Evolutionary conservation across 495 filamentous ascomycete genomes (phyloP).

Genomic region (Penicillium salamii): DNA sequence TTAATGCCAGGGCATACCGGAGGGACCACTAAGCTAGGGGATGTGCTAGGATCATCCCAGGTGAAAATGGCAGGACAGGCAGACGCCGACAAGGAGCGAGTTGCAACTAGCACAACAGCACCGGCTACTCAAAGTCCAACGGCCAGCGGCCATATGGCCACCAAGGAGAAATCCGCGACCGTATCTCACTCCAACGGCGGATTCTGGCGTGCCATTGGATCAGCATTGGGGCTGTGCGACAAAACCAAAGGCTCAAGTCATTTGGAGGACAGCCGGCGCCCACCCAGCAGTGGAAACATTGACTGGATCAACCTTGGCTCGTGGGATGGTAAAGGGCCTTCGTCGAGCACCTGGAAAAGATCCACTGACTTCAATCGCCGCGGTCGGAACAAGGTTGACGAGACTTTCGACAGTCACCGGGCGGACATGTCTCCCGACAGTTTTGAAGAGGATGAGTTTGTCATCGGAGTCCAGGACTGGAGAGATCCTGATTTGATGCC

Average conservation of each 20-base stretch:
- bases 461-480: conserved; percentile 94
- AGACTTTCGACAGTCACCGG: conserved; percentile 15
- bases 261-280: conserved; percentile 58
- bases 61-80: conserved; percentile 21
- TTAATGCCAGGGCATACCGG: conserved; percentile 71
- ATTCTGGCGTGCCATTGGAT: conserved; percentile 50
- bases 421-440: conserved; percentile 18
- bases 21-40: conserved; percentile 52
- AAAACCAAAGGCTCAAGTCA: conserved; percentile 21
- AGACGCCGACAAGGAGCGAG: conserved; percentile 18
- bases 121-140: conserved; percentile 24
- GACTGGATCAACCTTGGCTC: conserved; percentile 73
- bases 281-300: conserved; percentile 78
- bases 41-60: conserved; percentile 28
- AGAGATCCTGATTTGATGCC: conserved; percentile 76
- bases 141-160: conserved; percentile 21
- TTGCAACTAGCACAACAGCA: conserved; percentile 22
- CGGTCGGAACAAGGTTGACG: conserved; percentile 11
- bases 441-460: conserved; percentile 63
- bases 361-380: conserved; percentile 7
- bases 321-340: conserved; percentile 56
- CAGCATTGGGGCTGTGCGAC: conserved; percentile 51
- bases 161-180: conserved; percentile 13
- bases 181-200: conserved; percentile 43
- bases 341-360: conserved; percentile 13